These are phyloP conservation scores for Pseudoscleropodium purum DNA, from an alignment of 225 moss, liverwort and hornwort species.

Conservation along the genomic window DNA sequence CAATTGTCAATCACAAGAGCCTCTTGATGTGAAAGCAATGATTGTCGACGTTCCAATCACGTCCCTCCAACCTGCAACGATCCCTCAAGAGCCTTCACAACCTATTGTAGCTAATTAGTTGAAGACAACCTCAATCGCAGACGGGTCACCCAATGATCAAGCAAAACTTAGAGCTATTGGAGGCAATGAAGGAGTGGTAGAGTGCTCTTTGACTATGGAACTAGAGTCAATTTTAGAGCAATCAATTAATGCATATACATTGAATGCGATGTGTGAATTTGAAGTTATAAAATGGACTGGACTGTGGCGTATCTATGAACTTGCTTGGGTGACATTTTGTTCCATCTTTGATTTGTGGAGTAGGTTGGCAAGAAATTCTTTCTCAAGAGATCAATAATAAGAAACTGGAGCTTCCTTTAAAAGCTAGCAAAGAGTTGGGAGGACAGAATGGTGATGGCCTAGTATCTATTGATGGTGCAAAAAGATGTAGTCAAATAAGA, in stretches of 20 bases:
- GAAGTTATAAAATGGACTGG: not conserved
- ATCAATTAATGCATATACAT: slow-evolving; percentile 21
- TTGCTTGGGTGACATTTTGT: not conserved
- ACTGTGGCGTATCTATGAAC: not conserved
- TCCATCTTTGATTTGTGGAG: not conserved
- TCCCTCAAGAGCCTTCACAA: not conserved
- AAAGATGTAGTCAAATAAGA: not conserved
- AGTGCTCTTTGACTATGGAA: not conserved
- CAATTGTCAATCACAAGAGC: not conserved
- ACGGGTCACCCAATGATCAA: not conserved
- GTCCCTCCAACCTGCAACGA: not conserved
- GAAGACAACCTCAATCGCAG: not conserved
- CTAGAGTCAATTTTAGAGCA: not conserved
- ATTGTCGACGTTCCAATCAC: not conserved
- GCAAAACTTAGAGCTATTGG: not conserved
- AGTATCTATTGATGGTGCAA: not conserved
- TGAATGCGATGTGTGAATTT: not conserved
- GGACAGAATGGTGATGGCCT: not conserved
- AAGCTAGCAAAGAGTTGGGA: slow-evolving; percentile 10
- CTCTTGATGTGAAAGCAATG: not conserved
- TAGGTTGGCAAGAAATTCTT: slow-evolving; percentile 50
- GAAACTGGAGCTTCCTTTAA: slow-evolving; percentile 32
- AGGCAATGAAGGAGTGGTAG: not conserved
- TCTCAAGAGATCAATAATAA: slow-evolving; percentile 41
- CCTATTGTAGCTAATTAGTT: not conserved